phyloP scores from a whole-genome alignment of 108 stramenopile genomes.

The Skeletonema grethae region DNA sequence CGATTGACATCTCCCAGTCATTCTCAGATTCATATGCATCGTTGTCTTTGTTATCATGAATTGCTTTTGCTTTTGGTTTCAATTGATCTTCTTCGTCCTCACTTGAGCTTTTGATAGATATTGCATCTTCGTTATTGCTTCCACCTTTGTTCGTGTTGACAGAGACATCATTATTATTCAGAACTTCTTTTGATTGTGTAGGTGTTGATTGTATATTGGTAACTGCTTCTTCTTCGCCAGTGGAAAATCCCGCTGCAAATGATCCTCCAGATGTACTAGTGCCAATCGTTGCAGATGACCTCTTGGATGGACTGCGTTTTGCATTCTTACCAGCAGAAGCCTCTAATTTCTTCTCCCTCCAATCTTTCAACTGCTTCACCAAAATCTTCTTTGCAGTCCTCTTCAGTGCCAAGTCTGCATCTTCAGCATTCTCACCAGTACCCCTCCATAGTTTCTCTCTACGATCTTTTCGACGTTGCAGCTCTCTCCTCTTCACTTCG shows the following conservation, averaged over 20 bases:
- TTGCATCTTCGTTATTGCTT: slow-evolving; percentile 20
- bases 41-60: slow-evolving; percentile 4
- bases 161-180: neutral
- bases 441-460: slow-evolving; percentile 64
- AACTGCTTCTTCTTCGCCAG: slow-evolving; percentile 16
- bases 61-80: neutral
- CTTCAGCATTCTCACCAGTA: slow-evolving; percentile 30
- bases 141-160: neutral
- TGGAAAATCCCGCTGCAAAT: slow-evolving; percentile 72
- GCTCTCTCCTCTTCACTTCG: slow-evolving; percentile 85
- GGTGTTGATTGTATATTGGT: slow-evolving; percentile 4
- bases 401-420: slow-evolving; percentile 50
- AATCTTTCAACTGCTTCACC: slow-evolving; percentile 60
- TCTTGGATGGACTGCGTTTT: slow-evolving; percentile 9
- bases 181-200: neutral
- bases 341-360: slow-evolving; percentile 30
- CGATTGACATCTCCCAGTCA: slow-evolving; percentile 50
- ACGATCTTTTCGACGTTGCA: slow-evolving; percentile 60
- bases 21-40: slow-evolving; percentile 41
- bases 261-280: slow-evolving; percentile 30
- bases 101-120: slow-evolving; percentile 5
- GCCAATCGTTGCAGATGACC: slow-evolving; percentile 4
- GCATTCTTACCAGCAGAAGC: neutral
- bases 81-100: slow-evolving; percentile 2
- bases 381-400: slow-evolving; percentile 79